Base-by-base conservation (phyloP, 2,329 filamentous ascomycete species). In the Aspergillus proliferans region DNA sequence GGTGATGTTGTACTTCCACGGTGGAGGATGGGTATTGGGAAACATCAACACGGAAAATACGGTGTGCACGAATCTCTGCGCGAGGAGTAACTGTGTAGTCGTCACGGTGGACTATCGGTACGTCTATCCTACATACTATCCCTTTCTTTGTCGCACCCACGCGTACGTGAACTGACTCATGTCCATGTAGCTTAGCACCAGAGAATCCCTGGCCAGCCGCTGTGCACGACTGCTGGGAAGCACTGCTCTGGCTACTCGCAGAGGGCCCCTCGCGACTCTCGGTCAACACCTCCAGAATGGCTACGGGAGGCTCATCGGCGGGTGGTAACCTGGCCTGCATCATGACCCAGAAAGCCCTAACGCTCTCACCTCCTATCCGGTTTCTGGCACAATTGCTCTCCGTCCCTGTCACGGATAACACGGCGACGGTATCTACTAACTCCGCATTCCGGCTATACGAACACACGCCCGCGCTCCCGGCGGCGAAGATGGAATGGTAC, bases 401-500 rank as follows among this genome's bases (percentile, higher is more conserved):
- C 12, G 79, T 82, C 2, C 80, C 80, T 0, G 79, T 82, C 6
- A 76, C 72, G 33, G 80, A 82, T 61, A 82, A 82, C 64, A 81
- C 77, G 1, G 79, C 78, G 6, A 65, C 65, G 12, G 58, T 70
- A 0, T 60, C 55, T 7, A 76, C 66, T 47, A 78, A 71, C 48
- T 57, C 63, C 1, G 76, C 76, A 3, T 83, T 76, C 71, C 68
- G 62, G 14, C 71, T 74, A 41, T 79, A 78, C 57, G 68, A 80
- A 55, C 68, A 74, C 56, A 71, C 74, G 0, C 73, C 78, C 0
- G 76, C 78, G 0, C 68, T 82, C 1, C 75, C 79, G 0, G 77
- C 78, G 0, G 66, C 66, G 3, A 82, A 82, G 62, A 83, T 83
- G 80, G 59, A 79, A 44, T 83, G 80, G 80, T 83, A 80, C 57